Conservation (phyloP, 345 rosid genomes). For the Gossypium stocksii region DNA sequence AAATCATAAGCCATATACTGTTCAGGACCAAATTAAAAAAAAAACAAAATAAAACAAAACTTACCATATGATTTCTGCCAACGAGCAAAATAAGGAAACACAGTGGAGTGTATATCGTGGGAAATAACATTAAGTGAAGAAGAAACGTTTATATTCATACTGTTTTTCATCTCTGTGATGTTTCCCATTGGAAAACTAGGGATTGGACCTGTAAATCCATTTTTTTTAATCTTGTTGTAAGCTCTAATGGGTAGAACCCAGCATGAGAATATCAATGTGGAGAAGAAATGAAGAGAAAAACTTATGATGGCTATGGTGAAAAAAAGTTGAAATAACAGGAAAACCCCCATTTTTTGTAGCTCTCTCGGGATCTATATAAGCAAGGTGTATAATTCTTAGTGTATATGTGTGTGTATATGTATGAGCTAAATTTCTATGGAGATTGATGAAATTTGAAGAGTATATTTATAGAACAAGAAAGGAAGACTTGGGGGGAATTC, state of each 20-base stretch:
- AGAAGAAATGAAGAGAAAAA: conserved; percentile 28
- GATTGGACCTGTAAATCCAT: conserved; percentile 72
- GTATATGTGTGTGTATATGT: too few relatives aligned
- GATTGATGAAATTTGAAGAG: conserved; percentile 13
- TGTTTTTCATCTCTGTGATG: conserved; percentile 52
- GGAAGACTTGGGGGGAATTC: not conserved
- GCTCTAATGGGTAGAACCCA: conserved; percentile 59
- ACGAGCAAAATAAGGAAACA: conserved; percentile 67
- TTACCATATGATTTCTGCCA: conserved; percentile 83
- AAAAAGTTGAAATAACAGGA: conserved; percentile 11
- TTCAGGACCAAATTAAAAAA: not conserved
- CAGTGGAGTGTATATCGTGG: conserved; percentile 75
- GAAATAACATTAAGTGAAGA: conserved; percentile 29
- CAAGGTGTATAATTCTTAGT: too few relatives aligned
- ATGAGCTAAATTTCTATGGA: not conserved
- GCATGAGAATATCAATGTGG: conserved; percentile 44
- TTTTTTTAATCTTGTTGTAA: conserved; percentile 45
- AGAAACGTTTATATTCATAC: conserved; percentile 14
- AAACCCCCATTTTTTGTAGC: conserved; percentile 20
- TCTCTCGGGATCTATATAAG: too few relatives aligned
- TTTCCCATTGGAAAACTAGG: conserved; percentile 87
- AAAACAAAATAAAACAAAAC: not conserved
- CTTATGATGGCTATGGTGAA: conserved; percentile 4
- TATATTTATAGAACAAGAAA: conserved; percentile 37
- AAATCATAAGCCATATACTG: too few relatives aligned